Evolutionary conservation across 768 basidiomycete genomes (phyloP), one percentile per base, ranked within the genome.

Genomic region (Tulasnella sp.): DNA sequence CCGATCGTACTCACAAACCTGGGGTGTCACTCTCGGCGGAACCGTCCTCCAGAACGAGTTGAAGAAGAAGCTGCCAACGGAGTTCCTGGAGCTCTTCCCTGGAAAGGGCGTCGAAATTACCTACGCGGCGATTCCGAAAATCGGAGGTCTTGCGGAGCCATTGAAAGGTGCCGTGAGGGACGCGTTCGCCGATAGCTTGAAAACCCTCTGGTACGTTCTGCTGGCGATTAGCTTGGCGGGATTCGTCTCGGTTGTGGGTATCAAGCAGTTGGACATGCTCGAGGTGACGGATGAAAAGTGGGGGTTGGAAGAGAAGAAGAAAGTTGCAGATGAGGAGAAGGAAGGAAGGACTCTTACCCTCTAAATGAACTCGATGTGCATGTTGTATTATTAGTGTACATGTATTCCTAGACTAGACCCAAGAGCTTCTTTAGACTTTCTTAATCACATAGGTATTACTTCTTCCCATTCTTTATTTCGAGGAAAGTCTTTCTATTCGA

Each of bases 11-110:
- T 36, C 70, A 1, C 70, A 71, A 52, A 62, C 70, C 5, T 71
- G 44, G 47, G 70, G 70, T 1, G 72, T 87, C 74, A 80, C 83
- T 0, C 81, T 88, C 72, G 83, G 84, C 1, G 80, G 80, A 16
- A 81, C 83, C 0, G 80, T 88, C 62, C 80, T 88, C 7, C 84
- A 86, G 75, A 88, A 86, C 77, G 74, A 83, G 67, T 81, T 88
- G 17, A 75, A 76, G 9, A 79, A 76, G 40, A 76, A 75, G 0
- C 81, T 89, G 0, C 85, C 87, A 0, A 42, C 73, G 3, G 78
- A 76, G 1, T 84, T 86, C 66, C 35, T 79, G 19, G 68, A 75
- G 0, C 75, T 78, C 37, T 77, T 84, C 74, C 79, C 81, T 17
- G 70, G 47, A 0, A 72, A 76, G n/a, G 83, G 82, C 14, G 78